Percentiles rank a stretch among this genome's conserved stretches.
Conservation (phyloP, 805 yeast genomes). For the Suhomyces tanzawaensis region DNA sequence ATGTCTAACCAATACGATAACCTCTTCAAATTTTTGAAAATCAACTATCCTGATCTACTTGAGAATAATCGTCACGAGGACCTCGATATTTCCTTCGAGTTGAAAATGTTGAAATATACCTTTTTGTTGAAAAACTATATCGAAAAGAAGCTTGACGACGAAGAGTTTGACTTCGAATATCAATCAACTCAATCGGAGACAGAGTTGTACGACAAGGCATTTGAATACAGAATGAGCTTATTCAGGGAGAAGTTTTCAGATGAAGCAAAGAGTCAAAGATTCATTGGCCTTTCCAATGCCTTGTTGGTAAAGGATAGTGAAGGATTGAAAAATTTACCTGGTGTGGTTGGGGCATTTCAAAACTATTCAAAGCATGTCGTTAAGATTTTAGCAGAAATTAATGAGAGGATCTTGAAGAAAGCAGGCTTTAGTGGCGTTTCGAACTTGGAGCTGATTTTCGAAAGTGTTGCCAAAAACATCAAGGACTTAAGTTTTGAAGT, state of each 20-base stretch:
- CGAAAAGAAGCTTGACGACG: conserved; percentile 14
- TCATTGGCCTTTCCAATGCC: conserved; percentile 22
- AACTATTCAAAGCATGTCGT: conserved; percentile 19
- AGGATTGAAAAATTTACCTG: conserved; percentile 22
- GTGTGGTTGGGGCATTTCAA: conserved; percentile 18
- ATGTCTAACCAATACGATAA: conserved; percentile 44
- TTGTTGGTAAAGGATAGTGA: conserved; percentile 20
- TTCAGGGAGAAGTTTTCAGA: conserved; percentile 12
- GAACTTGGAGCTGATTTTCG: conserved; percentile 31
- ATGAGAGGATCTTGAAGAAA: conserved; percentile 21
- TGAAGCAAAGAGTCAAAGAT: conserved; percentile 5
- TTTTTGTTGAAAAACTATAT: conserved; percentile 21
- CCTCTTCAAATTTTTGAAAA: conserved; percentile 36
- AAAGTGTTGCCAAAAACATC: conserved; percentile 30
- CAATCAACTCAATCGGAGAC: conserved; percentile 10
- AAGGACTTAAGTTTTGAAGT: conserved; percentile 24
- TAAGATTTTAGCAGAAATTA: conserved; percentile 21
- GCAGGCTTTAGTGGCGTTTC: conserved; percentile 26
- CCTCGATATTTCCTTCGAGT: conserved; percentile 20
- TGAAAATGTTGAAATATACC: conserved; percentile 24
- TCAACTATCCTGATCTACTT: conserved; percentile 22
- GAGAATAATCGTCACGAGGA: conserved; percentile 1
- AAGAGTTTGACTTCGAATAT: conserved; percentile 16
- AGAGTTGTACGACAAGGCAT: conserved; percentile 19
- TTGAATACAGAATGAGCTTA: conserved; percentile 17